A percentile compares a stretch with the other conserved stretches of the same genome.
Conservation (phyloP, 2,329 filamentous ascomycete genomes). For the Talaromyces funiculosus region DNA sequence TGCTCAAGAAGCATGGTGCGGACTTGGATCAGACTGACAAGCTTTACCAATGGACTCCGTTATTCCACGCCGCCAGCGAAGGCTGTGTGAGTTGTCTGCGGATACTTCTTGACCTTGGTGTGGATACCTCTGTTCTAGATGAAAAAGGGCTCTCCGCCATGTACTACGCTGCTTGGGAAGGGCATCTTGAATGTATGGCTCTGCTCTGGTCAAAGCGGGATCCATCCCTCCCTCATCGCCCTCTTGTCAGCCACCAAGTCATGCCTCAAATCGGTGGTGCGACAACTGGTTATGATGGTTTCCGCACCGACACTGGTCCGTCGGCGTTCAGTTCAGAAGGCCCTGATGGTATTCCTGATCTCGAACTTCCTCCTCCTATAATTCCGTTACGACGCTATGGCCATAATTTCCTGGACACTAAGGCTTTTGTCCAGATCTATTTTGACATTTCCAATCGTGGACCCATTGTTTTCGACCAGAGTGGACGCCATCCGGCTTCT, state of each 20-base stretch:
- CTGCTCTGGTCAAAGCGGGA: constrained; percentile 54
- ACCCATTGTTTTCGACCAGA: constrained; percentile 91
- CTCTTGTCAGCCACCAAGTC: constrained; percentile 28
- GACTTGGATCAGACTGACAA: constrained; percentile 91
- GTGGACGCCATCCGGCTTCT: constrained; percentile 91
- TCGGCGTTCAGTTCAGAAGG: constrained; percentile 41
- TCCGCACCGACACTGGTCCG: constrained; percentile 27
- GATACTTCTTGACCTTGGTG: constrained; percentile 71
- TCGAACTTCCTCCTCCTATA: constrained; percentile 90
- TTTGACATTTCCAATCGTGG: constrained; percentile 66
- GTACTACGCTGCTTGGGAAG: constrained; percentile 99
- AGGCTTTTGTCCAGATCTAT: constrained; percentile 88
- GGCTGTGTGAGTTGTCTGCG: constrained; percentile 85
- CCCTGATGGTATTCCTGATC: constrained; percentile 81
- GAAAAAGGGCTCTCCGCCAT: constrained; percentile 91
- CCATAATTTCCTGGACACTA: constrained; percentile 97
- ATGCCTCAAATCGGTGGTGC: constrained; percentile 20
- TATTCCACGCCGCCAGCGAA: constrained; percentile 94
- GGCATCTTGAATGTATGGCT: constrained; percentile 89
- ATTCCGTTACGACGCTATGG: constrained; percentile 92
- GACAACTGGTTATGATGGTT: constrained; percentile 22
- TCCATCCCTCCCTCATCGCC: constrained; percentile 21
- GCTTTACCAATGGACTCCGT: constrained; percentile 92
- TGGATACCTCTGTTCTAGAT: constrained; percentile 72
- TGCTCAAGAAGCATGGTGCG: constrained; percentile 79